These are phyloP conservation scores for Epichloe sylvatica DNA, from an alignment of 2,329 filamentous ascomycete species.

Conservation along the genomic window DNA sequence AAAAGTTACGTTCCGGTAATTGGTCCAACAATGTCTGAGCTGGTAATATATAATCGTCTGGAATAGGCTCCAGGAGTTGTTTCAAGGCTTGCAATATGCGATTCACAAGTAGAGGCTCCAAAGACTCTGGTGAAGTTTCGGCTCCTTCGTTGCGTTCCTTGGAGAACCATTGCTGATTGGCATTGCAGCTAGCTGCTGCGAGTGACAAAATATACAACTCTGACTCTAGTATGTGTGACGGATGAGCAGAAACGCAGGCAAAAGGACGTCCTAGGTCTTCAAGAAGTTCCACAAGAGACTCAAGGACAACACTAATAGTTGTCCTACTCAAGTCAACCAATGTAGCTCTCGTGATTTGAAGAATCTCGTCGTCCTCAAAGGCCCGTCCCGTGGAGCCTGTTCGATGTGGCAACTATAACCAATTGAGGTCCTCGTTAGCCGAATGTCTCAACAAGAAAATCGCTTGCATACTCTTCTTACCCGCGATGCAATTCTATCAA, in stretches of 20 bases:
- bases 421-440: background rate
- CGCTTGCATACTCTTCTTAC: slow-evolving; percentile 28
- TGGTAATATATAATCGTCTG: slow-evolving; percentile 42
- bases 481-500: slow-evolving; percentile 48
- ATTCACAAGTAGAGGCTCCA: slow-evolving; percentile 37
- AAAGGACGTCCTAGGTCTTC: slow-evolving; percentile 45
- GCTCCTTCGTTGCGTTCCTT: slow-evolving; percentile 10
- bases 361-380: slow-evolving; percentile 41
- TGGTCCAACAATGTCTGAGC: slow-evolving; percentile 45
- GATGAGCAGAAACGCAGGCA: slow-evolving; percentile 36
- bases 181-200: slow-evolving; percentile 50
- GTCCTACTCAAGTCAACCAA: slow-evolving; percentile 45
- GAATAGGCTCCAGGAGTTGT: slow-evolving; percentile 42
- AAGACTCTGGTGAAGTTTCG: slow-evolving; percentile 19
- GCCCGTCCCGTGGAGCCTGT: slow-evolving; percentile 4
- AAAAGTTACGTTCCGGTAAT: slow-evolving; percentile 23
- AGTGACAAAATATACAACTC: slow-evolving; percentile 51
- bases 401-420: slow-evolving; percentile 7
- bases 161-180: slow-evolving; percentile 35
- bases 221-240: slow-evolving; percentile 46
- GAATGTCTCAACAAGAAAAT: background rate
- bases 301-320: slow-evolving; percentile 39
- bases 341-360: slow-evolving; percentile 45
- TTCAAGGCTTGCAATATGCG: slow-evolving; percentile 43
- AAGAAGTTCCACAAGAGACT: slow-evolving; percentile 41